Evolutionary conservation across 305 asterid species (phyloP).

Genomic region (Fraxinus sp.): DNA sequence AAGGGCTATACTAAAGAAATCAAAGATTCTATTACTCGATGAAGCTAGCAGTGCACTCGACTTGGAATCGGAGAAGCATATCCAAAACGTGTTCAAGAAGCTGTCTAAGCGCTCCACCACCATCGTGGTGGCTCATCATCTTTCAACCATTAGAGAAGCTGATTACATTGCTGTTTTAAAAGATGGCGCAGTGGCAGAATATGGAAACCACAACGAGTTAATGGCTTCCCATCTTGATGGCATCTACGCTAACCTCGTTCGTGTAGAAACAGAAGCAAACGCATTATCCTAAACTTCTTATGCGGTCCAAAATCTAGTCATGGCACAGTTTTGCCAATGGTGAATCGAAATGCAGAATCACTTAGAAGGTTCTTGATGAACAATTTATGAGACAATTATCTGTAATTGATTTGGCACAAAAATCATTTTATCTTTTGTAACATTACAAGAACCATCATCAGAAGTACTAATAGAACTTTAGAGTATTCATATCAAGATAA

Average conservation of each 20-base stretch:
- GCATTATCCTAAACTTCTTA: constrained; percentile 23
- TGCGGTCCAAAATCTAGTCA: background rate
- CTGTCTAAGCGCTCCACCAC: constrained; percentile 62
- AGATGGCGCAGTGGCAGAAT: constrained; percentile 64
- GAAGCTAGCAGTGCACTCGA: constrained; percentile 92
- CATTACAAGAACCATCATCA: background rate
- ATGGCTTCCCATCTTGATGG: constrained; percentile 53
- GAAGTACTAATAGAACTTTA: background rate
- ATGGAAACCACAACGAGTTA: constrained; percentile 65
- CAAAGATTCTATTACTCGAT: constrained; percentile 62
- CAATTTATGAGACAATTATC: background rate
- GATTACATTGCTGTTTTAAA: constrained; percentile 58
- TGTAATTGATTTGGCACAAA: background rate
- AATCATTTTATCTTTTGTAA: background rate
- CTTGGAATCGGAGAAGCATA: constrained; percentile 73
- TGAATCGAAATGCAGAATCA: background rate
- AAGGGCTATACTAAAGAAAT: constrained; percentile 64
- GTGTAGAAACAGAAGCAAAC: constrained; percentile 71
- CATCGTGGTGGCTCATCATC: constrained; percentile 79
- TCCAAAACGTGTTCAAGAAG: constrained; percentile 60
- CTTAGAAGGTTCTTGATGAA: background rate
- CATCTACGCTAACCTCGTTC: constrained; percentile 60
- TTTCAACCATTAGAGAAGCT: constrained; percentile 71
- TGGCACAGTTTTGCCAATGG: background rate
- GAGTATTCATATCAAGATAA: background rate